These are phyloP conservation scores for Trichoderma atrobrunneum DNA, from an alignment of 2,329 filamentous ascomycete species.

Conservation along the genomic window DNA sequence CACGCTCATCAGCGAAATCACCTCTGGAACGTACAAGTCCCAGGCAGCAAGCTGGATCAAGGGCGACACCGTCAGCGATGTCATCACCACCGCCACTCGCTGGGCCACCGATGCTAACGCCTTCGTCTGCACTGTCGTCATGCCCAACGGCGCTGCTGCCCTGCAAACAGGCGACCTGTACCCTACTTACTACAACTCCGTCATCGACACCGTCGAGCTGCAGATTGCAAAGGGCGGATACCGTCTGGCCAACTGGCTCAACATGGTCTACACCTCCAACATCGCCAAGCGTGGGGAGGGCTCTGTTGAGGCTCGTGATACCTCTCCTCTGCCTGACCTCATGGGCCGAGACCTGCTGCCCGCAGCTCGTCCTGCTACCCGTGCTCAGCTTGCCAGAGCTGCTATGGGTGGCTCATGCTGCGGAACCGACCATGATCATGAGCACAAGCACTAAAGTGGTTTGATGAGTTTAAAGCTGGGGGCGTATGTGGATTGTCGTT, in stretches of 20 bases:
- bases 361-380: slow-evolving; percentile 25
- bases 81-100: slow-evolving; percentile 32
- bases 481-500: background rate
- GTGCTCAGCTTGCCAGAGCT: slow-evolving; percentile 29
- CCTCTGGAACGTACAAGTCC: slow-evolving; percentile 37
- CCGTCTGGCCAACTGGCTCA: slow-evolving; percentile 33
- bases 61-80: slow-evolving; percentile 34
- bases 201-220: slow-evolving; percentile 39
- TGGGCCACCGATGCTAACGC: slow-evolving; percentile 45
- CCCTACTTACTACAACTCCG: slow-evolving; percentile 39
- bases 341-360: slow-evolving; percentile 28
- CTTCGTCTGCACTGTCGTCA: slow-evolving; percentile 43
- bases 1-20: slow-evolving; percentile 35
- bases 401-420: slow-evolving; percentile 27
- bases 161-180: slow-evolving; percentile 41
- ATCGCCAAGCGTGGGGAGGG: slow-evolving; percentile 14
- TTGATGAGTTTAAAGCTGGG: background rate
- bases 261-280: slow-evolving; percentile 27
- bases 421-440: background rate
- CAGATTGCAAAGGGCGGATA: slow-evolving; percentile 47
- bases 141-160: slow-evolving; percentile 36
- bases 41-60: slow-evolving; percentile 36
- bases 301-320: background rate
- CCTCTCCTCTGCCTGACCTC: slow-evolving; percentile 22
- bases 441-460: slow-evolving; percentile 19